Percentiles rank a stretch among this genome's conserved stretches.
phyloP scores from a whole-genome alignment of 495 filamentous ascomycete genomes.

The Trichoderma asperelloides region DNA sequence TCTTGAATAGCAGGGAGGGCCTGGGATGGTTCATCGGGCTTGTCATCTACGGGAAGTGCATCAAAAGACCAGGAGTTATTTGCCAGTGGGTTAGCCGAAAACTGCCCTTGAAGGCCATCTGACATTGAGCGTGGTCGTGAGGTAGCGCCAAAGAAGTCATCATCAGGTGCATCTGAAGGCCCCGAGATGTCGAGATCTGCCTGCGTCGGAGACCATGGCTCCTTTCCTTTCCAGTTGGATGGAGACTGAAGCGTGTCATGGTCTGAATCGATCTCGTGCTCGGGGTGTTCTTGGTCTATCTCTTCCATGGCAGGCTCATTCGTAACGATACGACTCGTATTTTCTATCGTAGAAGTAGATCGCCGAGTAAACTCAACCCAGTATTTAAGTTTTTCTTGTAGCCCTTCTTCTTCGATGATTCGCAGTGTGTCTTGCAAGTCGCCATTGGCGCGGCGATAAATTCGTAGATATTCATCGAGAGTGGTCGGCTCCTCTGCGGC shows the following conservation, averaged over 20 bases:
- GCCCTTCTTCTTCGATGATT: slow-evolving; percentile 54
- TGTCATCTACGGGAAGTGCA: slow-evolving; percentile 17
- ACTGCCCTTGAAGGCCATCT: slow-evolving; percentile 32
- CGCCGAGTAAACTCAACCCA: slow-evolving; percentile 31
- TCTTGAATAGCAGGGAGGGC: background rate
- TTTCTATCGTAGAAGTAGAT: background rate
- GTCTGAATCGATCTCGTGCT: background rate
- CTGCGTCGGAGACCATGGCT: background rate
- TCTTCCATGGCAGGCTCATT: background rate
- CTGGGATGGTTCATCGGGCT: background rate
- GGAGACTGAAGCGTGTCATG: background rate
- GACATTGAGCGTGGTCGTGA: slow-evolving; percentile 31
- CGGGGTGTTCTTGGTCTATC: background rate
- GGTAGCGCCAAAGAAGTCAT: background rate
- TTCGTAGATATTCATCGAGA: slow-evolving; percentile 40
- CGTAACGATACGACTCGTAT: background rate
- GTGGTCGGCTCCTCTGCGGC: background rate
- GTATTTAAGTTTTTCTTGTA: slow-evolving; percentile 45
- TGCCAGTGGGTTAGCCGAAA: slow-evolving; percentile 30
- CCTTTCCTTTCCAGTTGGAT: background rate
- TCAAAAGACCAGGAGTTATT: slow-evolving; percentile 44
- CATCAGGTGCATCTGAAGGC: background rate
- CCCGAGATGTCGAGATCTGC: background rate
- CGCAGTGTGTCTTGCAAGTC: slow-evolving; percentile 49
- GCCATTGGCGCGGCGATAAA: slow-evolving; percentile 45